These are phyloP conservation scores for Pelargonium fulgidum DNA, from an alignment of 441 rosid genomes.

Conservation along the genomic window DNA sequence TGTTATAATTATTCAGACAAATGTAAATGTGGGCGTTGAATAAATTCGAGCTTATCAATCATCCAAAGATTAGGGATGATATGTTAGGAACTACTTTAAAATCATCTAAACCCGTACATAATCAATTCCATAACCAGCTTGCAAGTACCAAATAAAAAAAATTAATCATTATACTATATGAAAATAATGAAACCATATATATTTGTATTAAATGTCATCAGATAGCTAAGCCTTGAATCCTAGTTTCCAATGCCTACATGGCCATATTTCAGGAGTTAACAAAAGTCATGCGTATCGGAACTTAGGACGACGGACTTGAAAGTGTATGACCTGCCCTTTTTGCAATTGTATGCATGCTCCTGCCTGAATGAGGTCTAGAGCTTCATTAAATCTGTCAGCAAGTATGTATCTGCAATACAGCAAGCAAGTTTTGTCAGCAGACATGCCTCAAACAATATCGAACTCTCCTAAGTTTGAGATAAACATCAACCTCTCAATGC, in stretches of 20 bases:
- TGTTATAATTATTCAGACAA: too few relatives aligned
- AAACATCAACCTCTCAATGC: too few relatives aligned
- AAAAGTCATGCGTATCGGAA: not conserved
- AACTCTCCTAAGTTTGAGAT: too few relatives aligned
- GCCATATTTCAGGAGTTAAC: not conserved
- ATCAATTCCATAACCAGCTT: not conserved
- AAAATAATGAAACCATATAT: not conserved
- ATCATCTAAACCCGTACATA: not conserved
- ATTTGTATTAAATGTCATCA: not conserved
- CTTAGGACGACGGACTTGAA: slow-evolving; percentile 5
- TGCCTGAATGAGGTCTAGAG: slow-evolving; percentile 67
- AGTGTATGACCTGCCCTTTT: slow-evolving; percentile 50
- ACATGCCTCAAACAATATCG: not conserved
- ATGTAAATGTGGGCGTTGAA: not conserved
- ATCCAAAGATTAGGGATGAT: not conserved
- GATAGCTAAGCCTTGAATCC: not conserved
- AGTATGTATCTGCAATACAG: slow-evolving; percentile 50
- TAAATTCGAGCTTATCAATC: not conserved
- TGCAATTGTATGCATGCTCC: slow-evolving; percentile 81
- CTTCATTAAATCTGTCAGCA: slow-evolving; percentile 74
- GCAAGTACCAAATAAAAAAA: not conserved
- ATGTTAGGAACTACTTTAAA: not conserved
- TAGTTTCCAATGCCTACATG: not conserved
- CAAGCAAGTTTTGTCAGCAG: slow-evolving; percentile 4
- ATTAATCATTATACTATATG: not conserved